Evolutionary conservation across 257 asterid genomes (phyloP), one percentile per base, ranked within the genome.

Genomic region (Mitragyna speciosa): DNA sequence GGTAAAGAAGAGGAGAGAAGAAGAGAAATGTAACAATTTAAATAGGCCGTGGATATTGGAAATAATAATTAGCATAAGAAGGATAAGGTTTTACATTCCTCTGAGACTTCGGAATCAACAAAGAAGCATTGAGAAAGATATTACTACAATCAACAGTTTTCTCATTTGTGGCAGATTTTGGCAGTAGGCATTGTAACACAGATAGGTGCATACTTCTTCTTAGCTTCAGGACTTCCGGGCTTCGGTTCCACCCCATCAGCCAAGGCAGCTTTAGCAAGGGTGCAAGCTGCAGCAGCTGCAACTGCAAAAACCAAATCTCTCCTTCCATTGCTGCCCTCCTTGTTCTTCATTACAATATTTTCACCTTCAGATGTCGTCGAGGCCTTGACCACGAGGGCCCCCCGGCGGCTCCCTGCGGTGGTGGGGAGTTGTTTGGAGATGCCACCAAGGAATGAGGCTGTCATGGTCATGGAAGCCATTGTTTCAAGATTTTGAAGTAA

Each of bases 181-280:
- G 97, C 95, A 8, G 97, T 91, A 2, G 96, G 90, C 88, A 84
- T 93, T 28, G 96, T 90, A 39, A 90, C 94, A 64, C 98, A 92
- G 12, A 93, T 15, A 7, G 94, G 91, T 0, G 89, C 93, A 51
- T 93, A 93, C 87, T 92, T 92, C 89, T 92, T 92, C 84, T 80
- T 89, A 3, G 96, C 97, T 0, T 88, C 94, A 0, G 68, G 49
- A 1, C 79, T 75, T 56, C 97, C 94, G 0, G 75, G 52, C 91
- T 84, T 90, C 0, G 96, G 96, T 83, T 89, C 96, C 4, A 0
- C 71, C 83, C 82, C 94, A 5, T 78, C 89, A 7, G 92, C 97
- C 87, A 88, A 76, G 30, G 91, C 90, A 26, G 86, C 86, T 54
- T 78, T 85, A 2, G 91, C 90, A 7, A 88, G 72, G 64, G 89